Base-by-base conservation (phyloP, 805 yeast species). In the Dipodascus geniculatus region DNA sequence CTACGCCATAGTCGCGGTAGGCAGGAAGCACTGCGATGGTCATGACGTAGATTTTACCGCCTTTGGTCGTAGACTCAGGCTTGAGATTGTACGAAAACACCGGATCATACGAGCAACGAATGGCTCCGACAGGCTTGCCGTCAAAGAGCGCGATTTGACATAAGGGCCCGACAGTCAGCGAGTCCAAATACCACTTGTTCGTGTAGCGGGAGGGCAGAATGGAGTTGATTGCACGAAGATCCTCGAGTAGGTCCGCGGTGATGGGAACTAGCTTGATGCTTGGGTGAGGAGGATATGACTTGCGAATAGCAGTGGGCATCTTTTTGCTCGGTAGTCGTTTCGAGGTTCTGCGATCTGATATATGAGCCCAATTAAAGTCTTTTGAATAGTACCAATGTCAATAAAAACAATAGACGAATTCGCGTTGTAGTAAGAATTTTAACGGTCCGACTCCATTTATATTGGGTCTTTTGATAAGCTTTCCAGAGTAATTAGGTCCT, bases 61-160 rank as follows among this genome's bases (percentile, higher is more conserved):
- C 83, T 23, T 66, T 71, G 3, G 72, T 60, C 49, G 74, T 71
- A 74, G 73, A 52, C 76, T 68, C 6, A 74, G 67, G 58, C 72
- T 63, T 64, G 24, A 63, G 52, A 2, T 38, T 38, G 20, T 38
- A 38, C 4, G 44, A 38, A n/a, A 38, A 16, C 11, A 38, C 44
- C 74, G 44, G 20, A 17, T 38, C 44, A 14, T 3, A 14, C 20
- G 44, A 38, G 53, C 85, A 83, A 56, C 82, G 81, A 50, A 88
- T 70, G 2, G 81, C 83, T 16, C 93, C 96, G 2, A 88, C 91
- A 4, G 96, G 88, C 3, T 85, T 77, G 62, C 85, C 96, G 50
- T 83, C 77, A 66, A 75, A 84, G 68, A 74, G 85, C 0, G 83
- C 85, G 53, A 63, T 48, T 51, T 62, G 23, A 52, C 52, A 20